Evolutionary conservation across 257 asterid genomes (phyloP).

Genomic region (Handroanthus guayacan): DNA sequence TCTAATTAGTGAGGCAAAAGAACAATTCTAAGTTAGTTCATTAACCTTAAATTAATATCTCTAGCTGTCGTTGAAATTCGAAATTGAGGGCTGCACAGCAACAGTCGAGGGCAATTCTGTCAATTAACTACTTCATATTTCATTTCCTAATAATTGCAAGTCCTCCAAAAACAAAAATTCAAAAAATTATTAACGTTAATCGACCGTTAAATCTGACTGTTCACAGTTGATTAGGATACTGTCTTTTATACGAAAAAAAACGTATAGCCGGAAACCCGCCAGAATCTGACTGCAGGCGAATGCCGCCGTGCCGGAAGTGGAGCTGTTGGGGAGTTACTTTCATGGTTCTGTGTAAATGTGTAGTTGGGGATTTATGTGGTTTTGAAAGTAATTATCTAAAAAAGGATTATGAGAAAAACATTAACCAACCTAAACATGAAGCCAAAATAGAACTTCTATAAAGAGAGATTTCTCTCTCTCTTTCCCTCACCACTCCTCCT

Average conservation of each 20-base stretch:
- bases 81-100: slow-evolving; percentile 23
- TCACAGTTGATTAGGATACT: slow-evolving; percentile 5
- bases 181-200: slow-evolving; percentile 39
- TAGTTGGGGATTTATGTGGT: slow-evolving; percentile 26
- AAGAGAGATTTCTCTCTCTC: slow-evolving; percentile 48
- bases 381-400: slow-evolving; percentile 4
- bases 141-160: slow-evolving; percentile 26
- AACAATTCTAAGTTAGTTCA: slow-evolving; percentile 11
- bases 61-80: slow-evolving; percentile 7
- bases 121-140: not conserved
- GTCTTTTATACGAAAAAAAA: not conserved
- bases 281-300: slow-evolving; percentile 32
- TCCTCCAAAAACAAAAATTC: slow-evolving; percentile 9
- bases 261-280: slow-evolving; percentile 28
- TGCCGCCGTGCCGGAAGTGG: slow-evolving; percentile 21
- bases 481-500: slow-evolving; percentile 45
- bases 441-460: slow-evolving; percentile 58
- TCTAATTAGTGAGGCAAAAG: not conserved
- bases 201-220: slow-evolving; percentile 40
- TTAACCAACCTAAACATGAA: slow-evolving; percentile 45
- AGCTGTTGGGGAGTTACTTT: slow-evolving; percentile 31
- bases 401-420: not conserved
- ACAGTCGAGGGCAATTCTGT: slow-evolving; percentile 38
- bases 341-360: slow-evolving; percentile 24
- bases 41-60: slow-evolving; percentile 24